Base-by-base conservation (phyloP, 1,284 basidiomycete genomes). In the Phaffia rhodozyma region DNA sequence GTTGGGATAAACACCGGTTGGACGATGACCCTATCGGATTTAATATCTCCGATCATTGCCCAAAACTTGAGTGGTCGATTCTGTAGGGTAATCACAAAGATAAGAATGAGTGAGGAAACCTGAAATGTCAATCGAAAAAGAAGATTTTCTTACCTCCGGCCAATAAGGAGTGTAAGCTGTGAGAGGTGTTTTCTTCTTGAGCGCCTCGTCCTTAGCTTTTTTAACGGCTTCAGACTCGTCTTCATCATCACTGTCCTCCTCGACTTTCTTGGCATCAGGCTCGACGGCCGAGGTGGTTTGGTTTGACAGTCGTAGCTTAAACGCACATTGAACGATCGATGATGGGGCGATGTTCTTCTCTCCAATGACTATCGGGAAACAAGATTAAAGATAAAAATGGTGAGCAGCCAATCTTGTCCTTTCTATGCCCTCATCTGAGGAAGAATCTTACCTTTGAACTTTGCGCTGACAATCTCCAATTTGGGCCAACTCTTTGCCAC, bases 31-130 rank as follows among this genome's bases (percentile, higher is more conserved):
- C 87, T 83, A 75, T 91, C 86, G 21, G 85, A 81, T 76, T 96
- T 96, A 67, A 89, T 85, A 72, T 99, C 96, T 2, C 89, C 90
- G 38, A 96, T 82, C 50, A 97, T 81, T 60, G 94, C 80, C 86
- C 89, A 91, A 87, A 88, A 96, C n/a, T 83, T 80, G 0, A 91
- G 87, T 72, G 86, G 87, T 58, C 89, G 87, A 67, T 85, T 80
- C 85, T 91, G 70, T 20, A 48, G 2, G 47, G 20, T 5, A 25
- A 55, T 9, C 5, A 63, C 66, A 47, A 66, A 58, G 53, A 13
- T 58, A 32, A n/a, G 20, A 54, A 5, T 20, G 49, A 53, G 48
- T 23, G 23, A 67, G 49, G 68, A 54, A 23, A 53, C 53, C 49
- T n/a, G 32, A 53, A 62, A 50, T 49, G 23, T 11, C 34, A 13